Conservation (phyloP, 192 early-diverging fungal species). For the Linnemannia elongata region DNA sequence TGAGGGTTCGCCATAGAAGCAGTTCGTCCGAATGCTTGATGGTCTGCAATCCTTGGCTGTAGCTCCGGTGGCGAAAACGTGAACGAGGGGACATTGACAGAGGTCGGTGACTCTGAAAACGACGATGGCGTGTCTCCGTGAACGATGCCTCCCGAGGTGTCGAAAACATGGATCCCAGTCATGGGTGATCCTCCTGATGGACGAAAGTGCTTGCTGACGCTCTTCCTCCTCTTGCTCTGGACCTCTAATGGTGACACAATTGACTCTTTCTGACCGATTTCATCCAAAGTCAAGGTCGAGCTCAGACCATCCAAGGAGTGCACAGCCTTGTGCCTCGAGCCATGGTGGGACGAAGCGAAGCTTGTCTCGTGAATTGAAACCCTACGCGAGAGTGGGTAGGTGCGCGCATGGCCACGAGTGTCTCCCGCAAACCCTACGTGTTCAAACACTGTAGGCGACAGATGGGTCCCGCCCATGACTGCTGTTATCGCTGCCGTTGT, state of each 20-base stretch:
- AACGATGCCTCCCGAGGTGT: neutral
- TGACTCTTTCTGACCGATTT: neutral
- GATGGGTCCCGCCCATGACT: neutral
- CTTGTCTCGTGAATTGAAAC: conserved; percentile 35
- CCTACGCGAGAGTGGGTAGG: conserved; percentile 23
- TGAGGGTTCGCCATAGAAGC: neutral
- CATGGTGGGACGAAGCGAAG: neutral
- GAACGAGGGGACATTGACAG: neutral
- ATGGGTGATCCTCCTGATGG: neutral
- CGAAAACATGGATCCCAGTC: neutral
- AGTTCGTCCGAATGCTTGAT: neutral
- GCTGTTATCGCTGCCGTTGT: neutral
- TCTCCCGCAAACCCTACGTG: neutral
- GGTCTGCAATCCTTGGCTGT: neutral
- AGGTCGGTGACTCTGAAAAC: neutral
- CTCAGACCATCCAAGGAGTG: neutral
- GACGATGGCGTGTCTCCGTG: neutral
- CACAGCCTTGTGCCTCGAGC: conserved; percentile 8
- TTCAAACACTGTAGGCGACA: neutral
- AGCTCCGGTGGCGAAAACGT: neutral
- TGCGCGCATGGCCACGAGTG: neutral
- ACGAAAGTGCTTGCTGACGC: neutral
- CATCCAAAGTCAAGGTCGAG: neutral
- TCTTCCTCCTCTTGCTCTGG: neutral
- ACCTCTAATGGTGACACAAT: neutral